These are phyloP conservation scores for Blastocystis sp. DNA, from an alignment of 352 stramenopile genomes.

Conservation along the genomic window DNA sequence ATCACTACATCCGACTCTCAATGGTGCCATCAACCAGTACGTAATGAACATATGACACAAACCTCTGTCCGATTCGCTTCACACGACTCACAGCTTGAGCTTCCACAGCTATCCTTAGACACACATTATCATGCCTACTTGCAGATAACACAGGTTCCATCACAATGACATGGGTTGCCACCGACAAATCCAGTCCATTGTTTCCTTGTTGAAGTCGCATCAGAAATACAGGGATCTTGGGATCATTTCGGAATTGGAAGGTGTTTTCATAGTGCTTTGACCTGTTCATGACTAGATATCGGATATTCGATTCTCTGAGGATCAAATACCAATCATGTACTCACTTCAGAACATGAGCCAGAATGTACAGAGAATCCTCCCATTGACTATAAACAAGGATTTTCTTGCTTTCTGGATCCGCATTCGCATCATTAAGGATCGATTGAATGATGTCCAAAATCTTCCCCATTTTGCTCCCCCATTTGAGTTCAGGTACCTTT, in stretches of 20 bases:
- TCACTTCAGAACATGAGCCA: conserved; percentile 9
- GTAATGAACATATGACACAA: conserved; percentile 12
- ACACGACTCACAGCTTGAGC: conserved; percentile 45
- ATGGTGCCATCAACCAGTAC: conserved; percentile 29
- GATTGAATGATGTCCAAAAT: conserved; percentile 12
- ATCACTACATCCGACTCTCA: conserved; percentile 16
- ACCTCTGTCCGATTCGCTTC: conserved; percentile 30
- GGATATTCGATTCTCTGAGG: not conserved
- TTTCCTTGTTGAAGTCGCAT: conserved; percentile 53
- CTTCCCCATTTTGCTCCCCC: conserved; percentile 23
- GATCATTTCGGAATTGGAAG: not conserved
- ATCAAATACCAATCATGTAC: not conserved
- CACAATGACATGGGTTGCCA: conserved; percentile 30
- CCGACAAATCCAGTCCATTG: conserved; percentile 44
- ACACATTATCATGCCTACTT: not conserved
- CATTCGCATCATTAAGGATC: not conserved
- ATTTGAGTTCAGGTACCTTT: not conserved
- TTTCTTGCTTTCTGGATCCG: not conserved
- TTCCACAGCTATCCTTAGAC: not conserved
- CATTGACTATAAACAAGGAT: conserved; percentile 59
- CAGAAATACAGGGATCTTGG: not conserved
- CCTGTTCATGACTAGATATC: conserved; percentile 4
- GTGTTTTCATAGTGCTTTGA: conserved; percentile 1
- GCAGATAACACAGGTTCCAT: conserved; percentile 48
- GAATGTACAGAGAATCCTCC: not conserved